Percentiles rank a stretch among this genome's conserved stretches.
Conservation (phyloP, 2,329 filamentous ascomycete genomes). For the Coniochaeta prunicola region DNA sequence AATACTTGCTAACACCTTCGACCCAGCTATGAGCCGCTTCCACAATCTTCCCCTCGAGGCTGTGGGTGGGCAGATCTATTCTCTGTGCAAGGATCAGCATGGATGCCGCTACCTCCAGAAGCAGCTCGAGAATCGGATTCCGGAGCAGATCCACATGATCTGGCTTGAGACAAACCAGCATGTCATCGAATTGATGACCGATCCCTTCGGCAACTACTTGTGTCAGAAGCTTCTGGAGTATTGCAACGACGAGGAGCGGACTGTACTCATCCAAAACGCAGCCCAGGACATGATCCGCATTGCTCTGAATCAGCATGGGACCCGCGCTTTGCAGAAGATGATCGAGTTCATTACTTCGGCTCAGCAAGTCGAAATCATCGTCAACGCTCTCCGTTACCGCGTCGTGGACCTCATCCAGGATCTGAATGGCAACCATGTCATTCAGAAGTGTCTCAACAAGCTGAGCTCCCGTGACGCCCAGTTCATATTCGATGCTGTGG, state of each 20-base stretch:
- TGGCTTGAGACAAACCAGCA: conserved; percentile 90
- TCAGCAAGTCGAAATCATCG: conserved; percentile 81
- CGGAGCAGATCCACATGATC: conserved; percentile 82
- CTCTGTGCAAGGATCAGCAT: conserved; percentile 94
- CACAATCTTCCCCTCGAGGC: conserved; percentile 76
- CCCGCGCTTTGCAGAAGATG: conserved; percentile 97
- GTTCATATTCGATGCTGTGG: conserved; percentile 96
- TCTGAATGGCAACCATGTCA: conserved; percentile 96
- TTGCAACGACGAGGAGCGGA: conserved; percentile 92
- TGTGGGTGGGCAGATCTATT: conserved; percentile 76
- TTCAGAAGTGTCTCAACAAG: conserved; percentile 98
- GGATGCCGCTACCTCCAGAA: conserved; percentile 95
- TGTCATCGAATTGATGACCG: conserved; percentile 96
- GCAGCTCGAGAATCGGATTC: conserved; percentile 85
- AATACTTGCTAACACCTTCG: conserved; percentile 19
- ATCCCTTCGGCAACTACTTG: conserved; percentile 98
- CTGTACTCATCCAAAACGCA: conserved; percentile 84
- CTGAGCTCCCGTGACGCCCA: conserved; percentile 76
- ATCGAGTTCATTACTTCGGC: conserved; percentile 90
- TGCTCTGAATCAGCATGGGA: conserved; percentile 94
- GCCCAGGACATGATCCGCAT: conserved; percentile 84
- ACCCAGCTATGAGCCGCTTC: conserved; percentile 65
- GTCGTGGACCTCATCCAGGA: conserved; percentile 96
- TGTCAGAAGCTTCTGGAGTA: conserved; percentile 97
- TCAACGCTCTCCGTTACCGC: conserved; percentile 70